Conservation (phyloP, 1,139 yeast species). For the Lipomyces yarrowii region DNA sequence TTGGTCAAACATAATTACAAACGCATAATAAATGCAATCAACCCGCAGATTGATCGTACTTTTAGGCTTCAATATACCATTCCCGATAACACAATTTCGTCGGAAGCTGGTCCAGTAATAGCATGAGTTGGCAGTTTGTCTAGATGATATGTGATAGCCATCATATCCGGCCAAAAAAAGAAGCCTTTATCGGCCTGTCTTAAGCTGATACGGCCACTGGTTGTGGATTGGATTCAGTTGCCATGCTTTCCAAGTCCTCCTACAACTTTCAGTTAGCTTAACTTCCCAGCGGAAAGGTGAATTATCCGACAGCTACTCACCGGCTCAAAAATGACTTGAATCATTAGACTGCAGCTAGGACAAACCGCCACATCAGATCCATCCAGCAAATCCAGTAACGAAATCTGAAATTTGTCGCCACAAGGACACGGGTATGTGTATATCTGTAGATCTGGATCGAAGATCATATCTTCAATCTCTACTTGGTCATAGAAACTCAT, state of each 20-base stretch:
- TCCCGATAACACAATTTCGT: background rate
- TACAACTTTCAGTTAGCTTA: background rate
- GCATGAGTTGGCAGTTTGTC: background rate
- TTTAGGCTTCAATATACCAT: background rate
- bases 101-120: background rate
- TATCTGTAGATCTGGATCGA: slow-evolving; percentile 74
- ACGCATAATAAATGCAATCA: no score
- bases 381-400: slow-evolving; percentile 80
- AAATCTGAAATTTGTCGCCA: slow-evolving; percentile 90
- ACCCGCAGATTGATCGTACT: no score
- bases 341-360: slow-evolving; percentile 94
- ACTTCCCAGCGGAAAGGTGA: background rate
- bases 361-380: slow-evolving; percentile 92
- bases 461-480: slow-evolving; percentile 95
- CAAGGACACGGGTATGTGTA: slow-evolving; percentile 98
- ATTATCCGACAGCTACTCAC: slow-evolving; percentile 11
- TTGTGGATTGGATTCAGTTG: slow-evolving; percentile 15
- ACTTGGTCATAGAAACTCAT: slow-evolving; percentile 83
- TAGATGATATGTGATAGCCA: background rate
- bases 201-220: slow-evolving; percentile 21
- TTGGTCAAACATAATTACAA: no score
- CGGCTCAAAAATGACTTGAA: slow-evolving; percentile 79
- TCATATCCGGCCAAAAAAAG: background rate
- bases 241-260: slow-evolving; percentile 28
- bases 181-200: background rate